A percentile compares a stretch with the other conserved stretches of the same genome.
phyloP scores from a whole-genome alignment of 2,329 filamentous ascomycete genomes.

The Aspergillus pseudoglaucus region DNA sequence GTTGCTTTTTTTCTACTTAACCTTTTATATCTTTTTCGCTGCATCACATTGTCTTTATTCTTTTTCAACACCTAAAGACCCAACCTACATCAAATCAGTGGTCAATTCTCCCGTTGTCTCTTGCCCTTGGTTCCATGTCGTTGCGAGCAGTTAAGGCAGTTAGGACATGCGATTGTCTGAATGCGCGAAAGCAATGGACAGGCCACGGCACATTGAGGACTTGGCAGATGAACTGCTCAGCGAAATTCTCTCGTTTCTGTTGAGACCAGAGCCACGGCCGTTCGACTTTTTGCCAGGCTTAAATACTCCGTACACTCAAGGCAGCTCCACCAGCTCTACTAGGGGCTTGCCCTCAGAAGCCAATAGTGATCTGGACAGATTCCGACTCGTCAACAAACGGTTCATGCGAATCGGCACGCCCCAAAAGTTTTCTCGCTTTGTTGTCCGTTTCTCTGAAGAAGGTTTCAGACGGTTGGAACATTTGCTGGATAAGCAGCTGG shows the following conservation, averaged over 20 bases:
- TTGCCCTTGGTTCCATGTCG: constrained; percentile 25
- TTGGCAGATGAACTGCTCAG: constrained; percentile 33
- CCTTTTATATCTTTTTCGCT: constrained; percentile 8
- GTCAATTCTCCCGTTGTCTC: neutral
- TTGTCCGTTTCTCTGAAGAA: constrained; percentile 29
- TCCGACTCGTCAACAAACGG: constrained; percentile 35
- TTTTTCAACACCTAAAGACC: constrained; percentile 1
- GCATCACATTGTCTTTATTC: constrained; percentile 6
- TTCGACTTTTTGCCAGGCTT: constrained; percentile 5
- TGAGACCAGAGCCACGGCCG: constrained; percentile 13
- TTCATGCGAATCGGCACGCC: constrained; percentile 37
- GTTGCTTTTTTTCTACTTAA: constrained; percentile 2
- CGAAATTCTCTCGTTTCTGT: constrained; percentile 26
- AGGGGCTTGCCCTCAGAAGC: constrained; percentile 2
- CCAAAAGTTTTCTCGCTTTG: constrained; percentile 32
- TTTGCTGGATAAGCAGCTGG: constrained; percentile 30
- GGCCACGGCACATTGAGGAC: constrained; percentile 25
- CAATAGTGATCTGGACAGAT: constrained; percentile 29
- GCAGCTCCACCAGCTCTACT: constrained; percentile 1
- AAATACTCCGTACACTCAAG: too few species aligned
- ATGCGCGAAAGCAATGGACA: constrained; percentile 26
- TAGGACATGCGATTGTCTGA: constrained; percentile 26
- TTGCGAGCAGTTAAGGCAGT: constrained; percentile 22
- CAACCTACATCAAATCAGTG: neutral
- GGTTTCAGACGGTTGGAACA: constrained; percentile 30